Evolutionary conservation across 73 alveolate species (phyloP).

Genomic region (Symbiodinium natans): DNA sequence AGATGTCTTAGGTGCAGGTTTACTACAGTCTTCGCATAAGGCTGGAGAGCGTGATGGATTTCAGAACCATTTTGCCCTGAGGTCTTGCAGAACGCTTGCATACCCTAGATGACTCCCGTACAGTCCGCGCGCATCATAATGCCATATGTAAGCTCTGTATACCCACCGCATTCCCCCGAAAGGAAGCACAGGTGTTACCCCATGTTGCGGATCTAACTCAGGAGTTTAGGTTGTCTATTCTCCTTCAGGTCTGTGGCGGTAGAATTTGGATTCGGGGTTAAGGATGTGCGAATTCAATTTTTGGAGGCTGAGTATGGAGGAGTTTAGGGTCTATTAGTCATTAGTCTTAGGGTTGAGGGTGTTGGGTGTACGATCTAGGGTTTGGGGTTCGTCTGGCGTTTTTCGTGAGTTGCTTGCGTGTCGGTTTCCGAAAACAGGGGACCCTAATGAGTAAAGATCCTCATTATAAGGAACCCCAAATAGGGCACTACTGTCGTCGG

Average conservation of each 20-base stretch:
- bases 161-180: background rate
- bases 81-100: background rate
- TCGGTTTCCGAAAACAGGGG: too few species aligned
- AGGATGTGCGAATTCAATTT: background rate
- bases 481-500: too few species aligned
- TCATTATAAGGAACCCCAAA: too few species aligned
- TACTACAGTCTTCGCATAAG: background rate
- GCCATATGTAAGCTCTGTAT: background rate
- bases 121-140: background rate
- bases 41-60: background rate
- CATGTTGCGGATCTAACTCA: slow-evolving; percentile 14
- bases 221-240: background rate
- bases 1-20: background rate
- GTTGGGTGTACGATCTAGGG: background rate
- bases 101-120: background rate
- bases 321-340: background rate
- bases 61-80: slow-evolving; percentile 2
- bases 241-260: background rate
- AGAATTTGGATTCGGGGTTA: background rate
- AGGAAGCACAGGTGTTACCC: slow-evolving; percentile 1
- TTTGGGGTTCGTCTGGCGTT: background rate
- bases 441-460: too few species aligned
- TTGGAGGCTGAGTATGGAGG: background rate
- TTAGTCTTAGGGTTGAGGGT: background rate
- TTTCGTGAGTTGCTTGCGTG: background rate